A percentile compares a stretch with the other conserved stretches of the same genome.
These are phyloP conservation scores for Vigna mungo DNA, from an alignment of 306 rosid species.

Conservation along the genomic window DNA sequence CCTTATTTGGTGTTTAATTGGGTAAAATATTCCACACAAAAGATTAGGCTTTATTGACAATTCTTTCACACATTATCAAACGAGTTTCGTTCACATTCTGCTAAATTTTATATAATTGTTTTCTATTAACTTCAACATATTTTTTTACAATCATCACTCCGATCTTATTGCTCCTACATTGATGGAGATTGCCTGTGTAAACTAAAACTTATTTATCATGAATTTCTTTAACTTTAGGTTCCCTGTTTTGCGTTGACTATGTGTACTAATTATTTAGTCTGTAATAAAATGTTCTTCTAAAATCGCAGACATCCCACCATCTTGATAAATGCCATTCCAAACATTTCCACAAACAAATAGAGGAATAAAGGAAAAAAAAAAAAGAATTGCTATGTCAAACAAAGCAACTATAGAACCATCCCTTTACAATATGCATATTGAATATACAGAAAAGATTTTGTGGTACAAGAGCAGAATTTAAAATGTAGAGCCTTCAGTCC, in stretches of 20 bases:
- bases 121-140: background rate
- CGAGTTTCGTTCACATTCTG: background rate
- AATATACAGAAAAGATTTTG: background rate
- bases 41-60: background rate
- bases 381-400: conserved; percentile 10
- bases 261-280: background rate
- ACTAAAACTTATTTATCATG: background rate
- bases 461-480: background rate
- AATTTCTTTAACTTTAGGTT: background rate
- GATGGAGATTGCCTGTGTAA: background rate
- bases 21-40: background rate
- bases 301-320: background rate
- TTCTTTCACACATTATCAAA: background rate
- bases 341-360: background rate
- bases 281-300: background rate
- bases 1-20: background rate
- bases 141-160: background rate
- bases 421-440: background rate
- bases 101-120: background rate
- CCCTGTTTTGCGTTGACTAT: background rate
- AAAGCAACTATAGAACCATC: background rate
- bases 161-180: background rate
- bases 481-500: background rate
- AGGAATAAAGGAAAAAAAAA: background rate
- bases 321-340: background rate